Base-by-base conservation (phyloP, 495 filamentous ascomycete species). In the Penicillium coprophilum region DNA sequence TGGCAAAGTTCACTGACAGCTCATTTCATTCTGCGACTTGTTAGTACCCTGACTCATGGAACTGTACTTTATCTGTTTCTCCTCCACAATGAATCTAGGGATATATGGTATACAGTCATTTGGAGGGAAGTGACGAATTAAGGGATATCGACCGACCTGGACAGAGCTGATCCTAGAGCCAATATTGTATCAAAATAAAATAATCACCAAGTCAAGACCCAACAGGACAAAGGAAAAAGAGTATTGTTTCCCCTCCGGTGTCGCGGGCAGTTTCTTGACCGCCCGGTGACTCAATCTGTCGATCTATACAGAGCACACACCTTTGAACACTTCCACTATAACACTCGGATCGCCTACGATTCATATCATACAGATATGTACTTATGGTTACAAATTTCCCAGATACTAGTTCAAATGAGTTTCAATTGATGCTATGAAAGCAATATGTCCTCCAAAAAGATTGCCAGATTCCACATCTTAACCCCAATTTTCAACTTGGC, bases 1-100 rank as follows among this genome's bases (percentile, higher is more conserved):
- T 39, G 60, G 20, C 15, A 32, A 43, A 19, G 20, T 31, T 43
- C 38, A 52, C 19, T 7, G n/a, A 30, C 62, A 52, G 46, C 56
- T 71, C 67, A 72, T 61, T 68, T 72, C 71, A 75, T 74, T 70
- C 69, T 72, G 62, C 45, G 53, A 8, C 2, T 51, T 51, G 34
- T 66, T 59, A 69, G 57, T 32, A 19, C 24, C 17, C 30, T 49
- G 56, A 46, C 11, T 46, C 31, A 50, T 38, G 53, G 52, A 54
- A 48, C 48, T 58, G 52, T 56, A 48, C 48, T 58, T 36, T 59
- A 48, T 40, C 57, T 24, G 46, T 58, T 55, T 46, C 50, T 56
- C 2, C 6, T 53, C 65, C 59, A 56, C 63, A 50, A 48, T 56
- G 54, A 56, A 63, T 52, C 61, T 62, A 62, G 51, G 43, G 59